Conservation (phyloP, 768 basidiomycete genomes). For the Leccinum aurantiacum region DNA sequence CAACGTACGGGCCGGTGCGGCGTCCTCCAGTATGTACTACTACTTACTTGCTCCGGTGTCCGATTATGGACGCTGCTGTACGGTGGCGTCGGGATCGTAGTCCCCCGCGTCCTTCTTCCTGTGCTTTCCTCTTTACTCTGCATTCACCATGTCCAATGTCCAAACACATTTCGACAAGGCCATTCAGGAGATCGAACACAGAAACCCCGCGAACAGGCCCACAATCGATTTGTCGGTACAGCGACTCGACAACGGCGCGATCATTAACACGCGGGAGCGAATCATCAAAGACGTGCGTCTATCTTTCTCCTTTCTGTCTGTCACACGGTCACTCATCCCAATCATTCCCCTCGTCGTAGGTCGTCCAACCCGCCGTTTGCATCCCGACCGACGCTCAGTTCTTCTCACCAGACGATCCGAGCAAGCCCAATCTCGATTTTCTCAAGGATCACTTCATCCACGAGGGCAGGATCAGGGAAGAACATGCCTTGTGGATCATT, state of each 20-base stretch:
- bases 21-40: not conserved
- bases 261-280: slow-evolving; percentile 28
- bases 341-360: slow-evolving; percentile 39
- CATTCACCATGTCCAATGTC: slow-evolving; percentile 20
- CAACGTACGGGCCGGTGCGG: not conserved
- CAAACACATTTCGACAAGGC: slow-evolving; percentile 30
- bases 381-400: slow-evolving; percentile 74
- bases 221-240: slow-evolving; percentile 22
- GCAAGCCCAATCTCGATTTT: slow-evolving; percentile 71
- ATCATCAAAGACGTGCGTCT: slow-evolving; percentile 26
- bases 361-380: slow-evolving; percentile 61
- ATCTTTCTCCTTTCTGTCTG: not conserved
- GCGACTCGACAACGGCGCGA: slow-evolving; percentile 25
- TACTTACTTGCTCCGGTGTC: not conserved
- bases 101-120: slow-evolving; percentile 1
- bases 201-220: slow-evolving; percentile 25
- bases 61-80: slow-evolving; percentile 5
- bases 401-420: slow-evolving; percentile 62
- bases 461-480: slow-evolving; percentile 64
- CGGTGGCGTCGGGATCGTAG: slow-evolving; percentile 2
- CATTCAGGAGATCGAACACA: slow-evolving; percentile 30
- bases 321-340: not conserved
- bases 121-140: slow-evolving; percentile 5
- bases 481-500: slow-evolving; percentile 68
- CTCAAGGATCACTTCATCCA: slow-evolving; percentile 77